A percentile compares a stretch with the other conserved stretches of the same genome.
Evolutionary conservation across 306 rosid species (phyloP).

Genomic region (Fragaria iinumae): DNA sequence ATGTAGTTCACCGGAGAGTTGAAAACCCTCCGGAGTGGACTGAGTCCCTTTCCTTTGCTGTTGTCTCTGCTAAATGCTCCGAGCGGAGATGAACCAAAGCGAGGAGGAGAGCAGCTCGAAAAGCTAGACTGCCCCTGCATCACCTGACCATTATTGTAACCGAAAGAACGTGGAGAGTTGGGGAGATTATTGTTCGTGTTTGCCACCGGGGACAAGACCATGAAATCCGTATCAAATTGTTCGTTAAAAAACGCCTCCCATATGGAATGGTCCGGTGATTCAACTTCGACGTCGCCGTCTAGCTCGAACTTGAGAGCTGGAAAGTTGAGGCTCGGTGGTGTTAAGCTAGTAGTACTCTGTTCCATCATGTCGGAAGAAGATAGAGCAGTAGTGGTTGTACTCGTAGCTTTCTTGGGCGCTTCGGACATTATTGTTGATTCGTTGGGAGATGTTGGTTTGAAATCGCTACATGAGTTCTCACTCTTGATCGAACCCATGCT

Average conservation of each 20-base stretch:
- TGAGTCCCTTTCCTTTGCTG: slow-evolving; percentile 74
- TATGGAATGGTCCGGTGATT: slow-evolving; percentile 70
- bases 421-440: slow-evolving; percentile 42
- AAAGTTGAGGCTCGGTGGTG: slow-evolving; percentile 68
- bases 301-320: slow-evolving; percentile 60
- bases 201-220: slow-evolving; percentile 81
- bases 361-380: slow-evolving; percentile 39
- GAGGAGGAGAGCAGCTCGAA: slow-evolving; percentile 67
- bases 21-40: slow-evolving; percentile 79
- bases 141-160: slow-evolving; percentile 44
- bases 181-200: slow-evolving; percentile 35
- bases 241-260: slow-evolving; percentile 86
- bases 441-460: slow-evolving; percentile 42
- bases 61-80: slow-evolving; percentile 58
- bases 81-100: slow-evolving; percentile 38
- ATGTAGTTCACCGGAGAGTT: slow-evolving; percentile 67
- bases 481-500: slow-evolving; percentile 59
- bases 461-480: slow-evolving; percentile 51
- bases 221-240: slow-evolving; percentile 71
- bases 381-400: slow-evolving; percentile 14
- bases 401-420: slow-evolving; percentile 25
- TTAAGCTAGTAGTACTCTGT: slow-evolving; percentile 34
- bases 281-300: slow-evolving; percentile 72
- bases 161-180: slow-evolving; percentile 42
- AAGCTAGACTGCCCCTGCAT: slow-evolving; percentile 52